A percentile compares a stretch with the other conserved stretches of the same genome.
Conservation (phyloP, 352 stramenopile genomes). For the Pythium plurisporium region DNA sequence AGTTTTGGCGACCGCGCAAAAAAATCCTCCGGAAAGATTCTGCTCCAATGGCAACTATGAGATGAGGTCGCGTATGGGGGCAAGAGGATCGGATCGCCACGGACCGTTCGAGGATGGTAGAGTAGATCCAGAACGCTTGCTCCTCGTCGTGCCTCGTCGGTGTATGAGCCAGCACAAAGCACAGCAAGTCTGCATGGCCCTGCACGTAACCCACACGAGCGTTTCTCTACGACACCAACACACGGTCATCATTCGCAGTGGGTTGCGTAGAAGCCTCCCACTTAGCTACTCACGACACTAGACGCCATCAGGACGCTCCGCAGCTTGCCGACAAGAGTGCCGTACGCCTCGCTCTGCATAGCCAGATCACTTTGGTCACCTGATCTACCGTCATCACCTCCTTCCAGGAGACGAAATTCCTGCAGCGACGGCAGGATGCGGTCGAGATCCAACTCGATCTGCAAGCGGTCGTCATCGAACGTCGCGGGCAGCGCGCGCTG, state of each 20-base stretch:
- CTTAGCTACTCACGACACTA: slow-evolving; percentile 33
- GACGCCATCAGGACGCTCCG: slow-evolving; percentile 62
- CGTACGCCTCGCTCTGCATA: slow-evolving; percentile 12
- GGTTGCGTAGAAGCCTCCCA: no score
- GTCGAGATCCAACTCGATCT: slow-evolving; percentile 70
- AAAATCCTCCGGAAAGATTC: slow-evolving; percentile 70
- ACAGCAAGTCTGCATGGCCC: slow-evolving; percentile 66
- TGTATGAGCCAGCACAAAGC: slow-evolving; percentile 56
- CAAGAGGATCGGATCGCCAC: no score
- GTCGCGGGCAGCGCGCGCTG: slow-evolving; percentile 3
- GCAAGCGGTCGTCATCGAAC: slow-evolving; percentile 49
- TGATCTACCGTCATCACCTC: no score
- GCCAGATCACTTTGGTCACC: no score
- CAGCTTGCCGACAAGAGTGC: slow-evolving; percentile 30
- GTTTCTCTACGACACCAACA: slow-evolving; percentile 49
- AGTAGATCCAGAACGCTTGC: slow-evolving; percentile 70
- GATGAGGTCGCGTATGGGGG: background rate
- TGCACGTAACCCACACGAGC: slow-evolving; percentile 72
- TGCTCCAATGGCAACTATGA: slow-evolving; percentile 7
- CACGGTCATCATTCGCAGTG: no score
- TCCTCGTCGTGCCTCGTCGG: slow-evolving; percentile 42
- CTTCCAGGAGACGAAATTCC: slow-evolving; percentile 43
- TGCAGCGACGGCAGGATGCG: slow-evolving; percentile 50
- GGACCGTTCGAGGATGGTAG: slow-evolving; percentile 57
- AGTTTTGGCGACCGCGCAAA: slow-evolving; percentile 63